A percentile compares a stretch with the other conserved stretches of the same genome.
Conservation (phyloP, 1,284 basidiomycete species). For the Hypsizygus ulmarius region DNA sequence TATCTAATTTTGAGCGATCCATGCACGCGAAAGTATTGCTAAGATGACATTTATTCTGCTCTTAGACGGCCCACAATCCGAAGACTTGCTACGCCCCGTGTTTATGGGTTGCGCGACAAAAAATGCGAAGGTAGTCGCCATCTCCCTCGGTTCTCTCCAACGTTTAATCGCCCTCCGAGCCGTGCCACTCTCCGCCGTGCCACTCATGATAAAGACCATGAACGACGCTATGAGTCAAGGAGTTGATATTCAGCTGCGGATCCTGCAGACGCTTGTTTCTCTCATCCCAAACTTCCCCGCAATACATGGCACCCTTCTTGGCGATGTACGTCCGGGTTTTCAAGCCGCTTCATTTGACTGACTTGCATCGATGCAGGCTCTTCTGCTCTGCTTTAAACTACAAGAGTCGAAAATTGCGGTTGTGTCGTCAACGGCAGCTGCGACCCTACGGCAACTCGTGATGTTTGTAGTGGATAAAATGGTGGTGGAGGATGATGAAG, state of each 20-base stretch:
- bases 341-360: slow-evolving; percentile 3
- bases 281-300: slow-evolving; percentile 84
- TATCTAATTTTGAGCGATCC: no score
- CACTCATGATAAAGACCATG: slow-evolving; percentile 79
- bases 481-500: slow-evolving; percentile 69
- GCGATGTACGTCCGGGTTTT: slow-evolving; percentile 57
- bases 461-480: slow-evolving; percentile 99
- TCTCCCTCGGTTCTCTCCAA: slow-evolving; percentile 89
- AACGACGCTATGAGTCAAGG: slow-evolving; percentile 86
- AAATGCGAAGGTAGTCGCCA: slow-evolving; percentile 91
- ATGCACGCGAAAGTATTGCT: no score
- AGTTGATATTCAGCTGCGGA: slow-evolving; percentile 91
- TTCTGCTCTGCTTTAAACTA: slow-evolving; percentile 90
- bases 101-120: slow-evolving; percentile 94
- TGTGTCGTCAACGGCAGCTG: slow-evolving; percentile 95
- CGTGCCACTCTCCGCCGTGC: slow-evolving; percentile 77
- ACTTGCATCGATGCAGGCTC: slow-evolving; percentile 50
- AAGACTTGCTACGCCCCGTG: slow-evolving; percentile 83
- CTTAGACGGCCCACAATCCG: slow-evolving; percentile 76
- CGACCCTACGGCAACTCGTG: slow-evolving; percentile 92
- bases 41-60: slow-evolving; percentile 18
- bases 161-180: slow-evolving; percentile 86
- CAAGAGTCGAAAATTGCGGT: slow-evolving; percentile 95
- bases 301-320: slow-evolving; percentile 77
- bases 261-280: slow-evolving; percentile 86